A percentile compares a stretch with the other conserved stretches of the same genome.
These are phyloP conservation scores for Rhizopogon rudus DNA, from an alignment of 768 basidiomycete genomes.

Conservation along the genomic window DNA sequence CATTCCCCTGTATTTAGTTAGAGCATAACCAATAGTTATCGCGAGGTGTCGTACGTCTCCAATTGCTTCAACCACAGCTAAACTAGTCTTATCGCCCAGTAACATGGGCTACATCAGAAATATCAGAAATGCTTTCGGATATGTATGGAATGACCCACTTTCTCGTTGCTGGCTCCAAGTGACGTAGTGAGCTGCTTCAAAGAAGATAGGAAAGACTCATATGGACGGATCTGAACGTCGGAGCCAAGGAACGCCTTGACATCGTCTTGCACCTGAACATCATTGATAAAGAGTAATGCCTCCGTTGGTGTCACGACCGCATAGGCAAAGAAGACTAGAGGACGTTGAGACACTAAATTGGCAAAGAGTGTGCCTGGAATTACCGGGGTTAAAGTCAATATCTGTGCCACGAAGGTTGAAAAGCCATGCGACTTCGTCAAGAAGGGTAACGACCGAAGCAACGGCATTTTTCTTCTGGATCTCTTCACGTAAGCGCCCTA, in stretches of 20 bases:
- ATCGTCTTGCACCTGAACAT: slow-evolving; percentile 36
- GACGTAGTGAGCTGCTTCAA: slow-evolving; percentile 44
- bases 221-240: slow-evolving; percentile 63
- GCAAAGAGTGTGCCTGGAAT: not conserved
- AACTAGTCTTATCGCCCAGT: slow-evolving; percentile 70
- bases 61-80: slow-evolving; percentile 79
- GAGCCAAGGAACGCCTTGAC: slow-evolving; percentile 45
- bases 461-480: slow-evolving; percentile 47
- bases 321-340: slow-evolving; percentile 86
- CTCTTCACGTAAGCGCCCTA: slow-evolving; percentile 60
- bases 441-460: slow-evolving; percentile 77
- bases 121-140: slow-evolving; percentile 1
- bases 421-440: slow-evolving; percentile 94
- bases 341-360: not conserved
- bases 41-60: slow-evolving; percentile 46
- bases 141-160: slow-evolving; percentile 24
- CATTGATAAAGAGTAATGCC: slow-evolving; percentile 67
- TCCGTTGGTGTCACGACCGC: slow-evolving; percentile 62
- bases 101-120: slow-evolving; percentile 55
- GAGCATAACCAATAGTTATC: not conserved
- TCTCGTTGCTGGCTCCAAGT: slow-evolving; percentile 29
- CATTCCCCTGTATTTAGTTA: slow-evolving; percentile 43
- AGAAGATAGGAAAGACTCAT: slow-evolving; percentile 61
- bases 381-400: slow-evolving; percentile 82
- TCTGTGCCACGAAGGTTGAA: slow-evolving; percentile 92